Evolutionary conservation across 1,284 basidiomycete genomes (phyloP).

Genomic region (Apiotrichum brassicae): DNA sequence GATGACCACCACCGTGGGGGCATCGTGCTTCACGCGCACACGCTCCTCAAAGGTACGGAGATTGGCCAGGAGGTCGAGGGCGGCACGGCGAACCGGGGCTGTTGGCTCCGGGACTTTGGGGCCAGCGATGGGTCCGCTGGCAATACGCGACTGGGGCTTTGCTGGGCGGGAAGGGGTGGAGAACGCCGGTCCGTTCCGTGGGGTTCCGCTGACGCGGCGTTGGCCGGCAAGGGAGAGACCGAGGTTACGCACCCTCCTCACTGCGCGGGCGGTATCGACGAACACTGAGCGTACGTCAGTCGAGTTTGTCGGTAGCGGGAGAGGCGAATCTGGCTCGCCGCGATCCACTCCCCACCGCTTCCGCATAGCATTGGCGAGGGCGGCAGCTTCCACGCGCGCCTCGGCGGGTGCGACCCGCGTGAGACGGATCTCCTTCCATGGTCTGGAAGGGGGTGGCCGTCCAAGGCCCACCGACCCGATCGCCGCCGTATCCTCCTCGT

Average conservation of each 20-base stretch:
- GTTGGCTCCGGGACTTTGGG: slow-evolving; percentile 1
- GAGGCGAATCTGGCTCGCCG: neutral
- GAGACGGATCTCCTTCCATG: slow-evolving; percentile 40
- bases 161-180: slow-evolving; percentile 47
- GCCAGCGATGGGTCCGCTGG: neutral
- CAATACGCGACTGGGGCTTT: neutral
- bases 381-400: slow-evolving; percentile 28
- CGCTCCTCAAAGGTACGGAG: slow-evolving; percentile 39
- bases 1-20: slow-evolving; percentile 10
- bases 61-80: slow-evolving; percentile 38
- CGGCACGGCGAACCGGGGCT: slow-evolving; percentile 23
- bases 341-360: slow-evolving; percentile 3
- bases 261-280: slow-evolving; percentile 28
- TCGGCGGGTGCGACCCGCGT: slow-evolving; percentile 23
- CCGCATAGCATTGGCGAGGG: slow-evolving; percentile 9
- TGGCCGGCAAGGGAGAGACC: slow-evolving; percentile 19
- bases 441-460: slow-evolving; percentile 16
- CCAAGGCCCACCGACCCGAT: neutral
- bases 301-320: slow-evolving; percentile 11
- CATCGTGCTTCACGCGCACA: slow-evolving; percentile 18
- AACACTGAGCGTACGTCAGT: slow-evolving; percentile 8
- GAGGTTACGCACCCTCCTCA: slow-evolving; percentile 30
- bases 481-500: slow-evolving; percentile 17
- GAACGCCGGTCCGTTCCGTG: slow-evolving; percentile 7
- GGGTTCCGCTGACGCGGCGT: slow-evolving; percentile 8